phyloP scores from a whole-genome alignment of 2,329 filamentous ascomycete species.

The Pseudogymnoascus sp. region DNA sequence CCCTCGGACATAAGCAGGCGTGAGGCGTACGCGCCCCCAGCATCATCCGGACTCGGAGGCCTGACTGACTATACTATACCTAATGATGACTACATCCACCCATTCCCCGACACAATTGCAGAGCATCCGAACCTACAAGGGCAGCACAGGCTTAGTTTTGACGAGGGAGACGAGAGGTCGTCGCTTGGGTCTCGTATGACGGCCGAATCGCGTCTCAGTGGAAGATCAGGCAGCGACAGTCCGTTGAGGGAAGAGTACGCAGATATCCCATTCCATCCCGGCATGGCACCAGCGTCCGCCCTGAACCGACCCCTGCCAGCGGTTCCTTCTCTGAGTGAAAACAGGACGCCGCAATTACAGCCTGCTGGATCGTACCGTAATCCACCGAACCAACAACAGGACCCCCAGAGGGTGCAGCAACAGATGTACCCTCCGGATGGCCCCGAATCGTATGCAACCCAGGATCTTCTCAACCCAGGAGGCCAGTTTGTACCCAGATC shows the following conservation, averaged over 20 bases:
- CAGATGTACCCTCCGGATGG: constrained; percentile 22
- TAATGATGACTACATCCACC: constrained; percentile 46
- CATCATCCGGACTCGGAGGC: constrained; percentile 25
- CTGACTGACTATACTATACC: constrained; percentile 33
- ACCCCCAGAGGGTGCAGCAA: constrained; percentile 38
- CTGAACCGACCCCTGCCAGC: constrained; percentile 56
- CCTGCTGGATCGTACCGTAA: constrained; percentile 54
- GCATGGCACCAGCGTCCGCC: constrained; percentile 56
- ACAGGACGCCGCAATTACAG: constrained; percentile 38
- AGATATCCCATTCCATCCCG: constrained; percentile 91
- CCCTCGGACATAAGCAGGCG: constrained; percentile 32
- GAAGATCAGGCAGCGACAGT: constrained; percentile 51
- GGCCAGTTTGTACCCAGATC: constrained; percentile 55
- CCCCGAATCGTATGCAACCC: constrained; percentile 30
- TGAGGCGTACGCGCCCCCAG: constrained; percentile 23
- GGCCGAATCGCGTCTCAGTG: constrained; percentile 33
- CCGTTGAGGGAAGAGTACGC: constrained; percentile 66
- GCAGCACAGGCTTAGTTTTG: constrained; percentile 75
- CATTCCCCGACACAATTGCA: constrained; percentile 49
- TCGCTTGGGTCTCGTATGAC: constrained; percentile 49
- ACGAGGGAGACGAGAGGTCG: constrained; percentile 77
- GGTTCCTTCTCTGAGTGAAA: constrained; percentile 44
- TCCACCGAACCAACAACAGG: constrained; percentile 38
- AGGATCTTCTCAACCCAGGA: constrained; percentile 35
- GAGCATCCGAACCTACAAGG: constrained; percentile 71